These are phyloP conservation scores for Phenoliferia sp. DNA, from an alignment of 1,284 basidiomycete genomes.

Conservation along the genomic window DNA sequence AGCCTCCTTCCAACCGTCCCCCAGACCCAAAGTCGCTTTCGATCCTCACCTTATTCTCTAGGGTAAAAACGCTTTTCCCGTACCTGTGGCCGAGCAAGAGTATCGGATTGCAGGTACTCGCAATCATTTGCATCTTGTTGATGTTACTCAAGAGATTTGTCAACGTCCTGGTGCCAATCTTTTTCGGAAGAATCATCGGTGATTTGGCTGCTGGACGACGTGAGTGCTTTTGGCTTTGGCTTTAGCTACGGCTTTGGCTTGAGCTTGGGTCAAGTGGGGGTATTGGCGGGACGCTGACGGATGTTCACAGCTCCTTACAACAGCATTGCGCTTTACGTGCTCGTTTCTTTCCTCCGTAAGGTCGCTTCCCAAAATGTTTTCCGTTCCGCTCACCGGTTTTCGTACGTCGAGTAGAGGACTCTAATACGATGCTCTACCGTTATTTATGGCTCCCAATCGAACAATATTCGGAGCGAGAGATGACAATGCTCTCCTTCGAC, in stretches of 20 bases:
- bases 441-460: constrained; percentile 59
- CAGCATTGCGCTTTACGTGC: constrained; percentile 39
- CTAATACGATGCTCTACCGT: constrained; percentile 41
- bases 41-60: constrained; percentile 27
- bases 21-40: constrained; percentile 22
- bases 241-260: too few species aligned
- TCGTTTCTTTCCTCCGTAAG: constrained; percentile 42
- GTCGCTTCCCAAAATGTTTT: not conserved
- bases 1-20: constrained; percentile 23
- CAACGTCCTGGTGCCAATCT: constrained; percentile 66
- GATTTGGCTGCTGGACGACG: constrained; percentile 37
- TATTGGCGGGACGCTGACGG: not conserved
- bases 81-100: constrained; percentile 76
- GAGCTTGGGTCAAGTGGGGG: too few species aligned
- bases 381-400: not conserved
- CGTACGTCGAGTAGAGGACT: constrained; percentile 37
- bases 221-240: constrained; percentile 2
- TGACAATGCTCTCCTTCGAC: constrained; percentile 72
- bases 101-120: constrained; percentile 60
- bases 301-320: constrained; percentile 37
- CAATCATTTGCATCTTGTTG: constrained; percentile 38
- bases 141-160: constrained; percentile 53
- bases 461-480: constrained; percentile 52
- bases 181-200: constrained; percentile 62
- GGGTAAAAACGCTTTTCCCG: constrained; percentile 52